Conservation (phyloP, 192 early-diverging fungal genomes). For the Entrophospora sp. region DNA sequence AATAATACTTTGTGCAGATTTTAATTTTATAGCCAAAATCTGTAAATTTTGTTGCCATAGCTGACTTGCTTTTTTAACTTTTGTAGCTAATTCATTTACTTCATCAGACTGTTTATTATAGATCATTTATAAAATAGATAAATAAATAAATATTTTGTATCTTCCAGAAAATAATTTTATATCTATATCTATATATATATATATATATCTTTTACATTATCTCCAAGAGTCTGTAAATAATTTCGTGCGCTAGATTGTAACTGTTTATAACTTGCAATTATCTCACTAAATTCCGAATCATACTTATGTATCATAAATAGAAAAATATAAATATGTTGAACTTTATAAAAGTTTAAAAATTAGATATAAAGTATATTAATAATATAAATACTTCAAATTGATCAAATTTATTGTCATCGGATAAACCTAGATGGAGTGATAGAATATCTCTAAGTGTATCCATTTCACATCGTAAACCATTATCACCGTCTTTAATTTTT, state of each 20-base stretch:
- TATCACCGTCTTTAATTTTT: conserved; percentile 19
- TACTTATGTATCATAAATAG: conserved; percentile 19
- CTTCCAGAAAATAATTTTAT: neutral
- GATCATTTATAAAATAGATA: neutral
- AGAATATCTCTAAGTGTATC: conserved; percentile 25
- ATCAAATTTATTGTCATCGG: conserved; percentile 12
- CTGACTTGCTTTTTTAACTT: conserved; percentile 12
- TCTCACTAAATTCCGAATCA: conserved; percentile 23
- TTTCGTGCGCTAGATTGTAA: conserved; percentile 10
- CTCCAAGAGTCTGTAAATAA: conserved; percentile 4
- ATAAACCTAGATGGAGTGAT: conserved; percentile 24
- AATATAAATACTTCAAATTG: neutral
- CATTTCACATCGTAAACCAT: conserved; percentile 21
- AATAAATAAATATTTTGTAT: too few relatives aligned
- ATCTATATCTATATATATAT: neutral
- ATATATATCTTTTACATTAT: neutral
- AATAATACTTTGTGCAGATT: conserved; percentile 23
- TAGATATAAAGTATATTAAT: too few relatives aligned
- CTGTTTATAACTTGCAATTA: conserved; percentile 5
- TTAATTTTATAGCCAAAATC: conserved; percentile 14
- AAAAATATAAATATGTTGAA: too few relatives aligned
- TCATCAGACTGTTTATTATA: neutral
- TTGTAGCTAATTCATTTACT: neutral
- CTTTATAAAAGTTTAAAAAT: too few relatives aligned
- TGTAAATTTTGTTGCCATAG: conserved; percentile 15